These are phyloP conservation scores for Starmerella vaccinii DNA, from an alignment of 805 yeast species.

Conservation along the genomic window DNA sequence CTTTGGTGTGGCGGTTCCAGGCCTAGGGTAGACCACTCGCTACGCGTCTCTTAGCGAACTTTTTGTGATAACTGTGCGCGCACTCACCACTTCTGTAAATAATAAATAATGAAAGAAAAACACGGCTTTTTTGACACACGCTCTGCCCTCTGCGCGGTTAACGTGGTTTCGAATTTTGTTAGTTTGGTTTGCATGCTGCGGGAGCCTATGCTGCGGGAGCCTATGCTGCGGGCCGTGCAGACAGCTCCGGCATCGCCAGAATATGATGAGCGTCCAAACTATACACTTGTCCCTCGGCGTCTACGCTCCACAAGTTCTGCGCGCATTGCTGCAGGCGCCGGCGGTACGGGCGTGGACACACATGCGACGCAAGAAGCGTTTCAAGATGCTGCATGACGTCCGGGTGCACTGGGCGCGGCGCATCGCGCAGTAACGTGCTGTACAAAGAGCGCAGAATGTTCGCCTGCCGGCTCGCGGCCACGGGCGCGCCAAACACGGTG, in stretches of 20 bases:
- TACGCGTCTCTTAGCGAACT: background rate
- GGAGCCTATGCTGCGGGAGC: background rate
- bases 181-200: background rate
- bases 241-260: background rate
- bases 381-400: constrained; percentile 2
- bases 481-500: constrained; percentile 10
- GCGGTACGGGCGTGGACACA: background rate
- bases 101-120: background rate
- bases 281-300: background rate
- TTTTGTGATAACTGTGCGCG: background rate
- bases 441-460: constrained; percentile 10
- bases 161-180: too few species aligned
- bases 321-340: constrained; percentile 5
- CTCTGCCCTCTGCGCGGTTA: too few species aligned
- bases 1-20: background rate
- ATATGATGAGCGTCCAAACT: background rate
- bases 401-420: constrained; percentile 17
- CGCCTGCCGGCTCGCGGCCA: constrained; percentile 10
- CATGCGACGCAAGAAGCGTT: background rate
- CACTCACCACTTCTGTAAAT: background rate
- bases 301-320: constrained; percentile 3
- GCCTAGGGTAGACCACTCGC: background rate
- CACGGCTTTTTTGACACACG: too few species aligned
- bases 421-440: constrained; percentile 8
- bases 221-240: background rate